These are phyloP conservation scores for Mycena vulgaris DNA, from an alignment of 768 basidiomycete species.

Conservation along the genomic window DNA sequence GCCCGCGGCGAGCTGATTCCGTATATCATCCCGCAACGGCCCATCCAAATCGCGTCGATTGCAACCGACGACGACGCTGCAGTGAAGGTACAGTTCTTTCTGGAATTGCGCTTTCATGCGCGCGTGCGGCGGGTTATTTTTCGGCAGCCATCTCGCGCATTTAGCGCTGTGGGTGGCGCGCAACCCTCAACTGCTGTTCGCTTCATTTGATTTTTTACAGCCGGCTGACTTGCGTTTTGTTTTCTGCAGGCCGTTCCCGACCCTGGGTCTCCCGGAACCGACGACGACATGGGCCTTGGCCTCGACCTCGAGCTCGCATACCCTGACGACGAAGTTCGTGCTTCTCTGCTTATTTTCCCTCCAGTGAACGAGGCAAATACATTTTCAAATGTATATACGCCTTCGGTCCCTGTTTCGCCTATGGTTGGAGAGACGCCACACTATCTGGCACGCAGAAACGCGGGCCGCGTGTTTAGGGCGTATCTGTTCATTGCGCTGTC, in stretches of 20 bases:
- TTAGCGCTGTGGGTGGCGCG: too few relatives aligned
- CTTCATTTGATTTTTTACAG: background rate
- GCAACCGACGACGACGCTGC: background rate
- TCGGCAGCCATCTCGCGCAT: too few relatives aligned
- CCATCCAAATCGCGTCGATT: background rate
- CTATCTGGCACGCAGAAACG: too few relatives aligned
- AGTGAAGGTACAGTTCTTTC: constrained; percentile 9
- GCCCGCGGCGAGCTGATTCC: constrained; percentile 35
- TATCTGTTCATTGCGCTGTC: too few relatives aligned
- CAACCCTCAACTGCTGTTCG: background rate
- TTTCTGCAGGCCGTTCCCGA: background rate
- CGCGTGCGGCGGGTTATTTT: too few relatives aligned
- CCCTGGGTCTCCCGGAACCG: constrained; percentile 7
- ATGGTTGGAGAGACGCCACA: background rate
- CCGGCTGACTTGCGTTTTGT: background rate
- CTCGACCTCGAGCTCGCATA: constrained; percentile 31
- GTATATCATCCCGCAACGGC: constrained; percentile 14
- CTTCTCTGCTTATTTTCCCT: background rate
- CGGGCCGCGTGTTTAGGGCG: too few relatives aligned
- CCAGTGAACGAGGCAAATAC: too few relatives aligned
- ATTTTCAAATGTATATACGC: too few relatives aligned
- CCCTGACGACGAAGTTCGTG: constrained; percentile 40
- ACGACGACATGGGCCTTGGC: constrained; percentile 34
- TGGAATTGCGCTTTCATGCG: background rate
- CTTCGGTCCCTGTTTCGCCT: too few relatives aligned